Base-by-base conservation (phyloP, 805 yeast genomes). In the Zygosaccharomyces siamensis region DNA sequence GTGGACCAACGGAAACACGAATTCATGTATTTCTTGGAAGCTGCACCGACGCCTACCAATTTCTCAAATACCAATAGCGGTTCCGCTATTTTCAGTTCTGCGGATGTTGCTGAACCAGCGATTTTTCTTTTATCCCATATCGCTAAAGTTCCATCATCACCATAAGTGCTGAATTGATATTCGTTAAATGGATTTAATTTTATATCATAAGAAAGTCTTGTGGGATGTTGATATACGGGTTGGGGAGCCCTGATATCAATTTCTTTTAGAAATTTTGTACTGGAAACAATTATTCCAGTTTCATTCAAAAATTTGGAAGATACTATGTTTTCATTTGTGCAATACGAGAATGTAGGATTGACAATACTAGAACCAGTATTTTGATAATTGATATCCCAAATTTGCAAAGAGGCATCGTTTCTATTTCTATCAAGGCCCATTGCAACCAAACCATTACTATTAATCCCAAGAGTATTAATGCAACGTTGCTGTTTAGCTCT, bases 101-200 rank as follows among this genome's bases (percentile, higher is more conserved):
- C 54, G 1, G 63, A 55, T 12, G 47, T 49, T 7, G 57, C 42
- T 21, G 59, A 54, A 2, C 65, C 58, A 0, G 73, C 64, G 40
- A 86, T 62, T 54, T 77, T 82, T 54, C 95, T 72, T 53, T 88
- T 74, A 63, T 86, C 95, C 87, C 90, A 90, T 6, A 90, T 73
- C 0, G 92, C 83, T 43, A 89, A 68, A 0, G 93, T 79, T 1
- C 96, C 96, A 59, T 86, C 92, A 57, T 89, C 96, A 45, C 87
- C 80, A 53, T 79, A 79, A 0, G 95, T 82, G 14, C 88, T 80
- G 64, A 90, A 87, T 52, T 78, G 74, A 64, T 79, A 76, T 10
- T 75, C 75, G 59, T 82, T 80, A 60, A 80, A 80, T 3, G 86
- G 92, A 61, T 87, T 90, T 27, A 83, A 71, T 7, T 78, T 73